phyloP scores from a whole-genome alignment of 2,329 filamentous ascomycete species.

The Colletotrichum gigasporum region DNA sequence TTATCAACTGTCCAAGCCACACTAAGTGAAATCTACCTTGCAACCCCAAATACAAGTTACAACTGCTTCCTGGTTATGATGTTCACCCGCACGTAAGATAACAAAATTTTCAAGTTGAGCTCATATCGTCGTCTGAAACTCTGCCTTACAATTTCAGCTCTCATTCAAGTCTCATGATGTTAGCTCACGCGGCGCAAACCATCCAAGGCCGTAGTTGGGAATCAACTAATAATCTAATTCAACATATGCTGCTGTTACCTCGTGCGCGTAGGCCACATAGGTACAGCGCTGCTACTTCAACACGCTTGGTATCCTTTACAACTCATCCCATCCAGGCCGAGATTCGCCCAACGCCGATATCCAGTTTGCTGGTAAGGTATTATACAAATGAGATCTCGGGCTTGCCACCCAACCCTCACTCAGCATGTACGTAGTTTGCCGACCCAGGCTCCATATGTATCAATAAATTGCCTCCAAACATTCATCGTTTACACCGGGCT shows the following conservation, averaged over 20 bases:
- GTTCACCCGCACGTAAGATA: too few relatives aligned
- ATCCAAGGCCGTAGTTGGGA: too few relatives aligned
- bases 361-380: conserved; percentile 16
- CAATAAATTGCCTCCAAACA: conserved; percentile 4
- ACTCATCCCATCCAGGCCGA: conserved; percentile 15
- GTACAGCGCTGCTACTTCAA: conserved; percentile 19
- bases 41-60: too few relatives aligned
- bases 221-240: not conserved
- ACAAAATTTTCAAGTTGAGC: too few relatives aligned
- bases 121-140: too few relatives aligned
- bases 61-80: too few relatives aligned
- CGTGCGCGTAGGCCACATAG: not conserved
- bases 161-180: too few relatives aligned
- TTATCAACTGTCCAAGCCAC: too few relatives aligned
- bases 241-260: not conserved
- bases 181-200: too few relatives aligned
- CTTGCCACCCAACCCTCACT: not conserved
- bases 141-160: too few relatives aligned
- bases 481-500: conserved; percentile 3
- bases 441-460: conserved; percentile 6
- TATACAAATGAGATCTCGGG: conserved; percentile 19
- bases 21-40: too few relatives aligned
- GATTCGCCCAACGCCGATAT: conserved; percentile 25
- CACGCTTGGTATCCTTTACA: conserved; percentile 31
- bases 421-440: conserved; percentile 12